Conservation (phyloP, 2,329 filamentous ascomycete species). For the Mycosphaerella arachidis region DNA sequence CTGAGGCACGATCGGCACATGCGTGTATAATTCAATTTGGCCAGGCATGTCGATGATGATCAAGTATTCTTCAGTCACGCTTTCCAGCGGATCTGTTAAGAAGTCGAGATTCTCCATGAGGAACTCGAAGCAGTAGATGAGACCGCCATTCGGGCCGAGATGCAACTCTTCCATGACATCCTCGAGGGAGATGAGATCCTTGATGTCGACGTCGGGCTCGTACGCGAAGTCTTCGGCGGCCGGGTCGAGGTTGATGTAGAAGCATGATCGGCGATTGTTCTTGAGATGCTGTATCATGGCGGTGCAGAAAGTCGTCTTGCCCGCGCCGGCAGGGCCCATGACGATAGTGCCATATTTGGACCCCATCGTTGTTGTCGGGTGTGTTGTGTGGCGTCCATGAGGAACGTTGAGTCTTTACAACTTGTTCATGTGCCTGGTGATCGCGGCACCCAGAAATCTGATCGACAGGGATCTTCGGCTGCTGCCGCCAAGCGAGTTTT, state of each 20-base stretch:
- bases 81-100: conserved; percentile 76
- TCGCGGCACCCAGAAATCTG: background rate
- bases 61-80: conserved; percentile 87
- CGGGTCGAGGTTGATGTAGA: conserved; percentile 97
- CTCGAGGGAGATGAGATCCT: conserved; percentile 85
- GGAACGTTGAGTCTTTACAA: background rate
- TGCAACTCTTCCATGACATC: conserved; percentile 96
- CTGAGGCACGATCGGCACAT: conserved; percentile 84
- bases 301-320: conserved; percentile 95
- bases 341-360: conserved; percentile 86
- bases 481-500: background rate
- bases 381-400: background rate
- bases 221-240: conserved; percentile 91
- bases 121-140: conserved; percentile 97
- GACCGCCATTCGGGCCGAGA: conserved; percentile 82
- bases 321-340: conserved; percentile 95
- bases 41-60: conserved; percentile 99
- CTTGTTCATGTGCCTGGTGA: background rate
- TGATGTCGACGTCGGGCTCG: conserved; percentile 89
- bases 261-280: conserved; percentile 85
- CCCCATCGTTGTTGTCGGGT: conserved; percentile 21
- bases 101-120: conserved; percentile 93
- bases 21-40: conserved; percentile 97
- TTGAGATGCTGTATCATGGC: conserved; percentile 89
- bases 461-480: background rate